Evolutionary conservation across 257 asterid genomes (phyloP), one percentile per base, ranked within the genome.

Genomic region (Solanum habrochaites): DNA sequence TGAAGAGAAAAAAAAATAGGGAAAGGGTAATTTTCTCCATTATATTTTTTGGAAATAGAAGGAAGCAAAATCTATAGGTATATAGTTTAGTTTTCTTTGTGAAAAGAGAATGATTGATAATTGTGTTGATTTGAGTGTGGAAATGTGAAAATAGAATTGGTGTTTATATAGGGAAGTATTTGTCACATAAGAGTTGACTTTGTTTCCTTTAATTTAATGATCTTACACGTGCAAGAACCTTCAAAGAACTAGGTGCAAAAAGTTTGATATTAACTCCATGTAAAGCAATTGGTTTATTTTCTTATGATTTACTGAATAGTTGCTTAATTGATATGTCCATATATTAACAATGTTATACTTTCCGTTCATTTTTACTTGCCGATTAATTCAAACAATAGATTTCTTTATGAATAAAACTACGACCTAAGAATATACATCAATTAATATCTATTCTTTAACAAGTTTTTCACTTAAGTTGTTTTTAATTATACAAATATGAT

Each of bases 81-180:
- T 56, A 18, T 56, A 14, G 8, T 45, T 29, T 25, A 8, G 8
- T 45, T 16, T 32, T 32, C 3, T 32, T 32, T 43, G 64, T 42
- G 6, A 43, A 43, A 25, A 25, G 64, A 77, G 39, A 42, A 21
- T 16, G 42, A 40, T 80, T 27, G 39, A 25, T 3, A 47, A 47
- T 27, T 29, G 40, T 39, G 27, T 60, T 84, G 39, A 70, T 80
- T 80, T 11, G 25, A 4, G n/a, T 81, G 85, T 49, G 58, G 83
- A 75, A 42, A 75, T 75, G 60, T 56, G 81, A 60, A 23, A 49
- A 5, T 42, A 66, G 69, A 42, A 27, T 43, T 86, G 91, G 10
- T 43, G 88, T 88, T 87, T 93, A 91, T 90, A 91, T 89, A 92
- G 73, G 47, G 47, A 60, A 80, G 25, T 29, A 87, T 21, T 78